A percentile compares a stretch with the other conserved stretches of the same genome.
These are phyloP conservation scores for Globisporangium rhizosaccharum DNA, from an alignment of 352 stramenopile genomes.

Conservation along the genomic window DNA sequence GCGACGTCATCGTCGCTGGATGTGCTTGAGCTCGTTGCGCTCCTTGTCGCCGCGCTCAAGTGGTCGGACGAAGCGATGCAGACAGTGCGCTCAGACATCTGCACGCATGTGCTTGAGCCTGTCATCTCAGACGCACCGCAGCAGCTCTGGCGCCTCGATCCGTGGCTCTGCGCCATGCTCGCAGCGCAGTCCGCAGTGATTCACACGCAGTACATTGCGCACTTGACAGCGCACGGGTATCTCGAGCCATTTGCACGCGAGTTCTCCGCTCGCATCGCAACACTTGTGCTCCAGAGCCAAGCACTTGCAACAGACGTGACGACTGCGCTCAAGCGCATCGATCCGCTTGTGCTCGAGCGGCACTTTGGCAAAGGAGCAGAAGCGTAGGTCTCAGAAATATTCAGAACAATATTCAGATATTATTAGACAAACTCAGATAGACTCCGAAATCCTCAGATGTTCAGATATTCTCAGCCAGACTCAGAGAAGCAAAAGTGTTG, in stretches of 20 bases:
- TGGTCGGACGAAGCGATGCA: neutral
- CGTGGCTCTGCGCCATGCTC: conserved; percentile 14
- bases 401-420: neutral
- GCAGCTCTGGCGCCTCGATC: conserved; percentile 5
- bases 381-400: neutral
- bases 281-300: conserved; percentile 22
- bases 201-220: conserved; percentile 19
- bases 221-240: conserved; percentile 29
- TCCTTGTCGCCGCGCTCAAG: conserved; percentile 4
- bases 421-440: neutral
- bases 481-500: too few relatives aligned
- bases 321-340: conserved; percentile 19
- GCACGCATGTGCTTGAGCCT: conserved; percentile 3
- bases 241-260: conserved; percentile 30
- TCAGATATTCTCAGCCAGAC: neutral
- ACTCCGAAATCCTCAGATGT: neutral
- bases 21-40: conserved; percentile 5
- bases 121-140: neutral
- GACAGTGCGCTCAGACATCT: conserved; percentile 1
- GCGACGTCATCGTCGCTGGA: conserved; percentile 1
- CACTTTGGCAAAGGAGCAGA: conserved; percentile 21
- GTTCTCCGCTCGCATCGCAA: conserved; percentile 32
- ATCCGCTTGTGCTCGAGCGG: conserved; percentile 24
- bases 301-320: conserved; percentile 14
- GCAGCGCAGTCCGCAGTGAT: conserved; percentile 15